Conservation (phyloP, 2,329 filamentous ascomycete genomes). For the Ilyonectria destructans region DNA sequence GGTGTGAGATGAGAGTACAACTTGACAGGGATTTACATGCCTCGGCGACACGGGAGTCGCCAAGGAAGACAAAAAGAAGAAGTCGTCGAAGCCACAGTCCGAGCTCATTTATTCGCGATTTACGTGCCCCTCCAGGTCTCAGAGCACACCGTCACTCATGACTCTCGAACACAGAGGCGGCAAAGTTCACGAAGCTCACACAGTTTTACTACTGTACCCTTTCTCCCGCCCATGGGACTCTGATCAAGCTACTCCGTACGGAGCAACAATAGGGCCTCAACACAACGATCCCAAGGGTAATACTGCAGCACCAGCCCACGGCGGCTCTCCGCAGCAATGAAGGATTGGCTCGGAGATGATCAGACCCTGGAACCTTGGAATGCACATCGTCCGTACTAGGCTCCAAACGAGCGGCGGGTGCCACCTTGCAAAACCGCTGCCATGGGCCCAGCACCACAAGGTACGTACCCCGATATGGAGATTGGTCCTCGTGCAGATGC, state of each 20-base stretch:
- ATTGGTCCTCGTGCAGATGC: slow-evolving; percentile 39
- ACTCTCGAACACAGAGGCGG: not conserved
- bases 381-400: slow-evolving; percentile 40
- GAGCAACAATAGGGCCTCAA: slow-evolving; percentile 18
- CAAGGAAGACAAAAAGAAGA: slow-evolving; percentile 51
- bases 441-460: slow-evolving; percentile 45
- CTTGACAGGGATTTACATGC: slow-evolving; percentile 43
- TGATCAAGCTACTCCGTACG: not conserved
- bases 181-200: not conserved
- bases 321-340: slow-evolving; percentile 27
- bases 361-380: slow-evolving; percentile 46
- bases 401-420: slow-evolving; percentile 38
- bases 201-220: not conserved
- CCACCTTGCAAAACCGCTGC: slow-evolving; percentile 48
- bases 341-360: slow-evolving; percentile 44
- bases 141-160: not conserved
- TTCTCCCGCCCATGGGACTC: not conserved
- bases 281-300: slow-evolving; percentile 17
- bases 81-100: slow-evolving; percentile 42
- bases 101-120: slow-evolving; percentile 7
- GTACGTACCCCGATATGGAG: slow-evolving; percentile 29
- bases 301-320: slow-evolving; percentile 18
- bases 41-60: slow-evolving; percentile 39
- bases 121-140: slow-evolving; percentile 5
- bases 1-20: slow-evolving; percentile 40